Evolutionary conservation across 768 basidiomycete genomes (phyloP).

Genomic region (Rickenella mellea): DNA sequence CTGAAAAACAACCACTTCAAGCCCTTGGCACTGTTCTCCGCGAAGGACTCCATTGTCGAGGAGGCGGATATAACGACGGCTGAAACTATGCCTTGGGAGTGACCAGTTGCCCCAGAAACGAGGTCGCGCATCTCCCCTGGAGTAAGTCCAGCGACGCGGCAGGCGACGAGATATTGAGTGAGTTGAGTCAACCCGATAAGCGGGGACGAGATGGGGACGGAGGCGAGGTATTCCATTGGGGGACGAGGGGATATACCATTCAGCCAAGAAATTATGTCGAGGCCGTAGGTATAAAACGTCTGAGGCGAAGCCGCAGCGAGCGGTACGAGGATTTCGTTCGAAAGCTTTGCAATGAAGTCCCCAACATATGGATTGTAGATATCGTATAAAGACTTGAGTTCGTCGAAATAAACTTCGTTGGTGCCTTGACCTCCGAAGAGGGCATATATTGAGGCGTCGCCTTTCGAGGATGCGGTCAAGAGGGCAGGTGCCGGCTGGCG

Average conservation of each 20-base stretch:
- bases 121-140: conserved; percentile 73
- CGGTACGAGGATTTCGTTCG: conserved; percentile 59
- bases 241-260: conserved; percentile 62
- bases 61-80: conserved; percentile 87
- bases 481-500: conserved; percentile 57
- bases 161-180: conserved; percentile 80
- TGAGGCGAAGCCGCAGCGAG: conserved; percentile 50
- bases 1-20: conserved; percentile 90
- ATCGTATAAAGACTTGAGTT: conserved; percentile 85
- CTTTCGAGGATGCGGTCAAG: conserved; percentile 47
- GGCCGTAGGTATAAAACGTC: conserved; percentile 68
- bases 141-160: conserved; percentile 62
- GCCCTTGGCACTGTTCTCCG: conserved; percentile 70
- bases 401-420: conserved; percentile 97
- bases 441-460: conserved; percentile 74
- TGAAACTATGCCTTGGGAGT: conserved; percentile 94
- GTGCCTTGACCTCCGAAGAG: conserved; percentile 97
- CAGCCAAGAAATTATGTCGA: conserved; percentile 82
- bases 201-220: conserved; percentile 88
- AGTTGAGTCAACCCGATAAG: conserved; percentile 96
- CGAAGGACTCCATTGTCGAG: conserved; percentile 62
- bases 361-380: conserved; percentile 83
- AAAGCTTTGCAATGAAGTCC: conserved; percentile 56
- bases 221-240: conserved; percentile 77
- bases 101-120: conserved; percentile 85